Conservation (phyloP, 1,284 basidiomycete species). For the Phellopilus nigrolimitatus region DNA sequence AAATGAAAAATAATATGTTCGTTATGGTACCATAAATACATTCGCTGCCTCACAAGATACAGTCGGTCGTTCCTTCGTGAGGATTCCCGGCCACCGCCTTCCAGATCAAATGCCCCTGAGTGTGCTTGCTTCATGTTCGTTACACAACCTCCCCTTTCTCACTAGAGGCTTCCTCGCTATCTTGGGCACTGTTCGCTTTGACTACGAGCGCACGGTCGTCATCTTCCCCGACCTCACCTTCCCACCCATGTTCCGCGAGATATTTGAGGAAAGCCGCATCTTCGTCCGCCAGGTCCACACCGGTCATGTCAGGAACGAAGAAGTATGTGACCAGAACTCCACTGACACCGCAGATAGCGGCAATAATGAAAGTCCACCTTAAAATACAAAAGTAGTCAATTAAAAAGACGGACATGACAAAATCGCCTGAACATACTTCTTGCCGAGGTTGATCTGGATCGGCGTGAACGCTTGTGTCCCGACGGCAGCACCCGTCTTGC, state of each 20-base stretch:
- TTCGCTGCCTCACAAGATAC: no score
- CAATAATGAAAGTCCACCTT: slow-evolving; percentile 70
- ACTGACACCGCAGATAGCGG: slow-evolving; percentile 59
- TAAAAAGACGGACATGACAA: not conserved
- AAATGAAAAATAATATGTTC: no score
- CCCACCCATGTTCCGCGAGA: slow-evolving; percentile 60
- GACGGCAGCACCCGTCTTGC: slow-evolving; percentile 72
- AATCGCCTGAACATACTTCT: slow-evolving; percentile 40
- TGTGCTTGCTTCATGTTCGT: not conserved
- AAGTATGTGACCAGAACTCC: slow-evolving; percentile 66
- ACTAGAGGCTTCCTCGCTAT: slow-evolving; percentile 9
- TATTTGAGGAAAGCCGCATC: slow-evolving; percentile 60
- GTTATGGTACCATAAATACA: no score
- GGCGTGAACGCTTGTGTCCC: slow-evolving; percentile 77
- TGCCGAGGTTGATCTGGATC: slow-evolving; percentile 63
- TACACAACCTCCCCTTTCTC: slow-evolving; percentile 17
- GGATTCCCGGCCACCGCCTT: no score
- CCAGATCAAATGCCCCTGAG: no score
- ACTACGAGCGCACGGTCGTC: slow-evolving; percentile 35
- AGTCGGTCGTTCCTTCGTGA: no score
- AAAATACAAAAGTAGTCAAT: not conserved
- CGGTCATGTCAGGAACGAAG: slow-evolving; percentile 67
- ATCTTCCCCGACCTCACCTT: slow-evolving; percentile 58
- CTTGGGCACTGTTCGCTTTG: slow-evolving; percentile 14
- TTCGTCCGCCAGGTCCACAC: slow-evolving; percentile 63